phyloP scores from a whole-genome alignment of 169 alveolate species.

The Plasmodium blacklocki region DNA sequence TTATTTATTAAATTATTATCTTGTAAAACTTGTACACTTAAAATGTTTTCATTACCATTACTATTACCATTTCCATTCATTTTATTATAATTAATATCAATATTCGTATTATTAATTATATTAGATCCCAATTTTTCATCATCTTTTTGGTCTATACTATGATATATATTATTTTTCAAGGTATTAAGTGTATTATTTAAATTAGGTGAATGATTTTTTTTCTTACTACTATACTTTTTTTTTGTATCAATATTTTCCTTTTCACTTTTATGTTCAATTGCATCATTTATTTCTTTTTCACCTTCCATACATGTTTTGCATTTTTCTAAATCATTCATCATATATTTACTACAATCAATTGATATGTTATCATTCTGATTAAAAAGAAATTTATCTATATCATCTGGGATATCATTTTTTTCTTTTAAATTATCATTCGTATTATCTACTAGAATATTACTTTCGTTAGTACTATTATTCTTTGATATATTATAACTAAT shows the following conservation, averaged over 20 bases:
- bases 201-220: constrained; percentile 19
- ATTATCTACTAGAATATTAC: constrained; percentile 9
- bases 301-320: neutral
- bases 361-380: constrained; percentile 8
- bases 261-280: too few species aligned
- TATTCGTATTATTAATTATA: too few species aligned
- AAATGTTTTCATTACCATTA: neutral
- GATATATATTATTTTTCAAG: constrained; percentile 51
- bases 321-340: neutral
- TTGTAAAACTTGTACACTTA: too few species aligned
- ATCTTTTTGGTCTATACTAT: neutral
- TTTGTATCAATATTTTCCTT: too few species aligned
- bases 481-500: constrained; percentile 14
- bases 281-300: too few species aligned
- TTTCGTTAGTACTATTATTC: constrained; percentile 14
- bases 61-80: neutral
- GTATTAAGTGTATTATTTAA: constrained; percentile 38
- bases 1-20: too few species aligned
- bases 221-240: neutral
- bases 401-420: constrained; percentile 10
- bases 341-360: neutral
- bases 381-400: constrained; percentile 1
- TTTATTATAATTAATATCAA: too few species aligned
- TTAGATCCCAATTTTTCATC: too few species aligned
- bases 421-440: neutral